phyloP scores from a whole-genome alignment of 2,329 filamentous ascomycete species.

The Diaporthe capsici region DNA sequence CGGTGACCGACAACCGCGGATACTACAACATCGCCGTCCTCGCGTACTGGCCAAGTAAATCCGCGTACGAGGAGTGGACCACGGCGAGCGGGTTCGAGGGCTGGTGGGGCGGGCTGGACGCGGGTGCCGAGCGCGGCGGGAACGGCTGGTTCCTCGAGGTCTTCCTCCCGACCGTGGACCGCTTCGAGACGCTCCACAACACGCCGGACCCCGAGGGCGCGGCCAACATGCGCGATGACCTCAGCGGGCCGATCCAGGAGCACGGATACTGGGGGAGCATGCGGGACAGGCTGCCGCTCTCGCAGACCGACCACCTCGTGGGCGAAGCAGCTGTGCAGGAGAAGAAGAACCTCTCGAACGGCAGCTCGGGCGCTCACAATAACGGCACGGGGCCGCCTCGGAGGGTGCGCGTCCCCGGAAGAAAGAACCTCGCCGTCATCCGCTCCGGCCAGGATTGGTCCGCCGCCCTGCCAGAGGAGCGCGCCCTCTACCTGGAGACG shows the following conservation, averaged over 20 bases:
- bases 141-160: slow-evolving; percentile 60
- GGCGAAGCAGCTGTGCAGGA: slow-evolving; percentile 44
- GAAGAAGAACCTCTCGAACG: neutral
- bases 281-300: slow-evolving; percentile 57
- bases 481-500: slow-evolving; percentile 58
- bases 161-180: slow-evolving; percentile 57
- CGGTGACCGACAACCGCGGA: slow-evolving; percentile 50
- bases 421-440: slow-evolving; percentile 58
- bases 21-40: slow-evolving; percentile 54
- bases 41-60: slow-evolving; percentile 55
- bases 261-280: slow-evolving; percentile 63
- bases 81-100: slow-evolving; percentile 51
- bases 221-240: slow-evolving; percentile 54
- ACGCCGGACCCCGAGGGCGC: slow-evolving; percentile 55
- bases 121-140: slow-evolving; percentile 34
- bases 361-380: neutral
- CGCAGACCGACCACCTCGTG: slow-evolving; percentile 54
- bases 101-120: slow-evolving; percentile 55
- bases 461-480: slow-evolving; percentile 55
- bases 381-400: neutral
- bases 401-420: slow-evolving; percentile 52
- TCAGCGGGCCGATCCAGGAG: slow-evolving; percentile 56
- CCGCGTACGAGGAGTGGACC: slow-evolving; percentile 51
- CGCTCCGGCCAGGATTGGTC: slow-evolving; percentile 63
- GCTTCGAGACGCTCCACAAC: slow-evolving; percentile 60